A percentile compares a stretch with the other conserved stretches of the same genome.
Evolutionary conservation across 805 yeast species (phyloP).

Genomic region (Starmera amethionina): DNA sequence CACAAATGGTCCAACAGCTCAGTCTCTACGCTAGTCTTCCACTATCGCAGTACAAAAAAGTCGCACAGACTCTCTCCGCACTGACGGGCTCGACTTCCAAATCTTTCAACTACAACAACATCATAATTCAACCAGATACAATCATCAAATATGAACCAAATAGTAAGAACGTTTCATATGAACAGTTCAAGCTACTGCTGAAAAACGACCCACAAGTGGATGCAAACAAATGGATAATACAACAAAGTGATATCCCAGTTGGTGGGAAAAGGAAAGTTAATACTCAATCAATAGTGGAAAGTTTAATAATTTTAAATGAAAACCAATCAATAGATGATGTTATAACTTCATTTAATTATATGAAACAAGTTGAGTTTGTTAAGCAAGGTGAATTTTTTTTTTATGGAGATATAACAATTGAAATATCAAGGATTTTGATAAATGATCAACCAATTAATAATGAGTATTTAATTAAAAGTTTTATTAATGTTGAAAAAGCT

Average conservation of each 20-base stretch:
- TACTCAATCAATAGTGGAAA: conserved; percentile 59
- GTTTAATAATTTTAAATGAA: conserved; percentile 23
- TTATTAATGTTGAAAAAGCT: conserved; percentile 57
- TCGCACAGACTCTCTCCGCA: conserved; percentile 12
- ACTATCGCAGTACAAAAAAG: conserved; percentile 8
- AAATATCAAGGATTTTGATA: conserved; percentile 37
- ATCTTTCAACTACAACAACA: conserved; percentile 5
- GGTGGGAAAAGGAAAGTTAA: conserved; percentile 59
- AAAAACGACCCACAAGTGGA: conserved; percentile 2
- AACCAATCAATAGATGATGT: conserved; percentile 25
- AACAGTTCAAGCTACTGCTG: conserved; percentile 15
- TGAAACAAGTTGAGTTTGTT: conserved; percentile 52
- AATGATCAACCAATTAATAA: conserved; percentile 30
- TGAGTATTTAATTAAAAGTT: conserved; percentile 51
- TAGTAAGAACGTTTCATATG: conserved; percentile 16
- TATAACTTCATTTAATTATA: conserved; percentile 63
- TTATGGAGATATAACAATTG: conserved; percentile 47
- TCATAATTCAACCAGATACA: conserved; percentile 13
- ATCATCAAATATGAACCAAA: conserved; percentile 20
- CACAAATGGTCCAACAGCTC: conserved; percentile 19
- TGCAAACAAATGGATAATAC: conserved; percentile 42
- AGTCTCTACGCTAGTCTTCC: conserved; percentile 12
- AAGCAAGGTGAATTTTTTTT: conserved; percentile 51
- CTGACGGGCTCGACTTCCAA: conserved; percentile 12
- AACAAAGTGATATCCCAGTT: conserved; percentile 62